Evolutionary conservation across 306 rosid species (phyloP).

Genomic region (Cucurbita argyrosperma): DNA sequence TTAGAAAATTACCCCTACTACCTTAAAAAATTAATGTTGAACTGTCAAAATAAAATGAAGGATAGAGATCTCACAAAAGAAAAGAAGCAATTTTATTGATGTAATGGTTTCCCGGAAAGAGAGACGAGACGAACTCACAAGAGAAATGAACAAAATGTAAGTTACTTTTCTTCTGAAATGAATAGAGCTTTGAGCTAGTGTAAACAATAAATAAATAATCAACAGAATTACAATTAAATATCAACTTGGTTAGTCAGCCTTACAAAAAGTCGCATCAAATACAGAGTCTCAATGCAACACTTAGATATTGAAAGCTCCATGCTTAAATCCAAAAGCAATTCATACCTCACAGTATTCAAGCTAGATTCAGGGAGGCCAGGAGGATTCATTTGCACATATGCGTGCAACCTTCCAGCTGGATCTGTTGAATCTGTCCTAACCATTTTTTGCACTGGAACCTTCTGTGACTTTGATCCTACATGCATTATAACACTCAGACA

Average conservation of each 20-base stretch:
- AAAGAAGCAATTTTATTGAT: neutral
- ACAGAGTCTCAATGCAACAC: neutral
- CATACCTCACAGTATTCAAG: constrained; percentile 66
- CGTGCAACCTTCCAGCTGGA: constrained; percentile 86
- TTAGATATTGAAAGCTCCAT: neutral
- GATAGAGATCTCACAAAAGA: neutral
- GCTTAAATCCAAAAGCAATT: neutral
- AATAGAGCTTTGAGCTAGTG: neutral
- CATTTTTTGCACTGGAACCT: constrained; percentile 73
- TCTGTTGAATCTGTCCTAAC: constrained; percentile 83
- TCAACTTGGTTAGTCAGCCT: neutral
- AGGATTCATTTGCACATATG: constrained; percentile 43
- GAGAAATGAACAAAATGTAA: neutral
- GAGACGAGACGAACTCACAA: neutral
- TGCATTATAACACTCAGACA: neutral
- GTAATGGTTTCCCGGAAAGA: neutral
- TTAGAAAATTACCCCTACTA: neutral
- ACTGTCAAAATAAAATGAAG: neutral
- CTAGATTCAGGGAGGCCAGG: constrained; percentile 28
- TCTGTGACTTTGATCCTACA: constrained; percentile 52
- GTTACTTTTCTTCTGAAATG: neutral
- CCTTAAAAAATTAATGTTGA: neutral
- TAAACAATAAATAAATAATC: neutral
- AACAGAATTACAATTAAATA: neutral
- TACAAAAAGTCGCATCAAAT: neutral